These are phyloP conservation scores for Lantana camara DNA, from an alignment of 257 asterid genomes.

Conservation along the genomic window DNA sequence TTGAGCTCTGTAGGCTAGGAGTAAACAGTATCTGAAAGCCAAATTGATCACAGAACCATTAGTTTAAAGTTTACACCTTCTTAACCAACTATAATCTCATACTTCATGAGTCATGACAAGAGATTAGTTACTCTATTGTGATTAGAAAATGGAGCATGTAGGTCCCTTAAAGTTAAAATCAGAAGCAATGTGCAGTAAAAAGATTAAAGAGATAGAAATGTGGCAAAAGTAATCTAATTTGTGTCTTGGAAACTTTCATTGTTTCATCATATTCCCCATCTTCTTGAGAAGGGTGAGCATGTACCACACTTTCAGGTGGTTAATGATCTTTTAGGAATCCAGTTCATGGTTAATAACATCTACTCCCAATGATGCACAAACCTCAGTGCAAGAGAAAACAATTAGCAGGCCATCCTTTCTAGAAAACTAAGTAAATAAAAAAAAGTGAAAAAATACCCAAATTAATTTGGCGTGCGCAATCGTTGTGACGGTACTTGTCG, in stretches of 20 bases:
- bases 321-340: background rate
- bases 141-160: no score
- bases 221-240: no score
- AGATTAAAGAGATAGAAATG: no score
- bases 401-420: background rate
- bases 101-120: background rate
- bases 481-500: slow-evolving; percentile 76
- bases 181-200: no score
- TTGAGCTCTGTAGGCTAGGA: background rate
- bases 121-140: no score
- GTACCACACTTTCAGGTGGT: no score
- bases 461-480: slow-evolving; percentile 83
- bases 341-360: background rate
- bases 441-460: slow-evolving; percentile 46
- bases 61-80: background rate
- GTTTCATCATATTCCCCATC: background rate
- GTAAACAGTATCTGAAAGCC: no score
- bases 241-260: no score
- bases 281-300: background rate
- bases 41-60: no score
- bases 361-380: background rate
- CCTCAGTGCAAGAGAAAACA: background rate
- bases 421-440: no score
- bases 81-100: background rate
- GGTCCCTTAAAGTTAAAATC: no score